phyloP scores from a whole-genome alignment of 2,329 filamentous ascomycete genomes.

The Metarhizium sp. region DNA sequence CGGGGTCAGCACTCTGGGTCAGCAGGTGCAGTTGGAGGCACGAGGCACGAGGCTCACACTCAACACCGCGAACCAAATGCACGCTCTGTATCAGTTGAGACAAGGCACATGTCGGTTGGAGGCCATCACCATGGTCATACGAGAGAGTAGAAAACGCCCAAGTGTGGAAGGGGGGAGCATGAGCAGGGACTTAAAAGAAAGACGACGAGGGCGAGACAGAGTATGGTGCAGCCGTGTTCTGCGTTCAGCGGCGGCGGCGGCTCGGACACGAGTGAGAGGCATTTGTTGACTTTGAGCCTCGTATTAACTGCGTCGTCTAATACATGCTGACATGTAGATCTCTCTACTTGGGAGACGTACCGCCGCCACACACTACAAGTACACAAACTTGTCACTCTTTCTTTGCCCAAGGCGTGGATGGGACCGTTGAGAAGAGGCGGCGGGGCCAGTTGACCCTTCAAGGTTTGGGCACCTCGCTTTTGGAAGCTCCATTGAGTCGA shows the following conservation, averaged over 20 bases:
- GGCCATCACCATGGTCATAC: slow-evolving; percentile 7
- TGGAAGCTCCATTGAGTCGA: not conserved
- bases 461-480: not conserved
- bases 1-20: slow-evolving; percentile 6
- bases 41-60: not conserved
- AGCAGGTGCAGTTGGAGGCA: slow-evolving; percentile 3
- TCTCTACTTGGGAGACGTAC: too few relatives aligned
- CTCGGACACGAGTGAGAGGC: too few relatives aligned
- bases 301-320: too few relatives aligned
- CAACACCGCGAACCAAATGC: not conserved
- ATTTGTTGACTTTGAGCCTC: too few relatives aligned
- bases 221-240: too few relatives aligned
- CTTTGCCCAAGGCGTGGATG: too few relatives aligned
- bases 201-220: not conserved
- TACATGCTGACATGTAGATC: too few relatives aligned
- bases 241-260: too few relatives aligned
- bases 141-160: not conserved
- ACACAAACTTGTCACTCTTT: too few relatives aligned
- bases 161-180: not conserved
- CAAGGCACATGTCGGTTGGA: slow-evolving; percentile 6
- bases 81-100: slow-evolving; percentile 1
- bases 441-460: too few relatives aligned
- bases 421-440: too few relatives aligned
- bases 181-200: not conserved
- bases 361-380: too few relatives aligned